Evolutionary conservation across 805 yeast genomes (phyloP).

Genomic region (Cyberlindnera meyerae): DNA sequence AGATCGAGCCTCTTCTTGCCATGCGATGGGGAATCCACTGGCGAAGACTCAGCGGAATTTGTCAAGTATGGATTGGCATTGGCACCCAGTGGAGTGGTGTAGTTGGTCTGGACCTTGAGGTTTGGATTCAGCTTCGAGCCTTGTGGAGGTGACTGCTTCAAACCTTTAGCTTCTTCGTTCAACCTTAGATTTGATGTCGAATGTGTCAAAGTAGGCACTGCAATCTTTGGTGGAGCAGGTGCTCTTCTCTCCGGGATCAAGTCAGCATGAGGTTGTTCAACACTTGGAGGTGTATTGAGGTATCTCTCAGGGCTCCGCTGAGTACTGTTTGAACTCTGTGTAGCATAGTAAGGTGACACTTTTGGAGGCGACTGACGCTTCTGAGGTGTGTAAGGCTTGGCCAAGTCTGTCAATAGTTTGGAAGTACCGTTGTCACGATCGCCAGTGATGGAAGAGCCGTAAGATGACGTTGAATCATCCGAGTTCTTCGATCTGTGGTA

Average conservation of each 20-base stretch:
- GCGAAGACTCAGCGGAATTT: conserved; percentile 8
- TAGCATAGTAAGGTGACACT: conserved; percentile 24
- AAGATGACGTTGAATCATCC: conserved; percentile 20
- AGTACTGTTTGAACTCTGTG: conserved; percentile 10
- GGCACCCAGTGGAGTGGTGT: conserved; percentile 8
- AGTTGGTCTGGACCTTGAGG: conserved; percentile 28
- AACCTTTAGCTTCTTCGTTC: conserved; percentile 5
- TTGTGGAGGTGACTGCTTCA: neutral
- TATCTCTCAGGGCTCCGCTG: conserved; percentile 4
- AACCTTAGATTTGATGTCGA: conserved; percentile 8
- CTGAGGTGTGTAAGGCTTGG: conserved; percentile 37
- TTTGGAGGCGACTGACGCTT: conserved; percentile 39
- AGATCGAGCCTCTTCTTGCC: conserved; percentile 14
- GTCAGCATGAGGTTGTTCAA: conserved; percentile 21
- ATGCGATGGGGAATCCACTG: conserved; percentile 11
- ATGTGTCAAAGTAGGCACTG: conserved; percentile 6
- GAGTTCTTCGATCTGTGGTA: conserved; percentile 21
- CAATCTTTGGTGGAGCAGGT: conserved; percentile 45
- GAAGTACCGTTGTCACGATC: conserved; percentile 20
- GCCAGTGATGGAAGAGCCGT: conserved; percentile 3
- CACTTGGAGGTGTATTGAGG: neutral
- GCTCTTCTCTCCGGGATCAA: conserved; percentile 49
- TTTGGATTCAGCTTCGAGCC: conserved; percentile 26
- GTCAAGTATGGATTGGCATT: conserved; percentile 23
- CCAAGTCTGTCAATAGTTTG: conserved; percentile 39